phyloP scores from a whole-genome alignment of 2,329 filamentous ascomycete species.

The Penicillium sp. region DNA sequence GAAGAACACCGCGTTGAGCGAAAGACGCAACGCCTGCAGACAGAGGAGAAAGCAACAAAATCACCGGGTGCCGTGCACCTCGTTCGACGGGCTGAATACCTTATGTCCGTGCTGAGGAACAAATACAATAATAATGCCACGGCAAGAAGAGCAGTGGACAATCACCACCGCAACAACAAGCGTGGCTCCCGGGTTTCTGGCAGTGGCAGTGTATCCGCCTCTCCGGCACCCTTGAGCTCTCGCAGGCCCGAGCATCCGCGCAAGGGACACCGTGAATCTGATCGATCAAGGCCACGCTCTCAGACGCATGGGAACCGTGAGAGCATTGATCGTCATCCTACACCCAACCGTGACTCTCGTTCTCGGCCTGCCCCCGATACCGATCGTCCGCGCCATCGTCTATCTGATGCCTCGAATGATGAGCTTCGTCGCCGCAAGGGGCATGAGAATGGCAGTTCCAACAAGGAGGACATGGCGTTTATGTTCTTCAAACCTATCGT shows the following conservation, averaged over 20 bases:
- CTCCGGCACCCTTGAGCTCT: conserved; percentile 42
- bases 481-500: conserved; percentile 48
- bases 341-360: conserved; percentile 41
- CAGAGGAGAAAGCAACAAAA: conserved; percentile 57
- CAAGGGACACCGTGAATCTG: conserved; percentile 42
- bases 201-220: conserved; percentile 44
- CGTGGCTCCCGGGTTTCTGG: conserved; percentile 49
- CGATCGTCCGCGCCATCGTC: conserved; percentile 33
- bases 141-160: conserved; percentile 77
- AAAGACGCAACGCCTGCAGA: conserved; percentile 78
- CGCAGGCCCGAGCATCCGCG: conserved; percentile 23
- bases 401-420: conserved; percentile 35
- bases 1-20: conserved; percentile 98
- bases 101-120: conserved; percentile 90
- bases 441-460: conserved; percentile 36
- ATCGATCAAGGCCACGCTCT: conserved; percentile 42
- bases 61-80: conserved; percentile 97
- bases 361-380: conserved; percentile 34
- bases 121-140: conserved; percentile 68
- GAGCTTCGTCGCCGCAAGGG: conserved; percentile 36
- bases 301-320: conserved; percentile 43
- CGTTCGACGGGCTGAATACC: conserved; percentile 88
- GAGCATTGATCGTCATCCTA: conserved; percentile 43
- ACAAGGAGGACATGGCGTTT: conserved; percentile 41
- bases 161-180: conserved; percentile 93